These are phyloP conservation scores for Elongisporangium undulatum DNA, from an alignment of 352 stramenopile genomes.

Conservation along the genomic window DNA sequence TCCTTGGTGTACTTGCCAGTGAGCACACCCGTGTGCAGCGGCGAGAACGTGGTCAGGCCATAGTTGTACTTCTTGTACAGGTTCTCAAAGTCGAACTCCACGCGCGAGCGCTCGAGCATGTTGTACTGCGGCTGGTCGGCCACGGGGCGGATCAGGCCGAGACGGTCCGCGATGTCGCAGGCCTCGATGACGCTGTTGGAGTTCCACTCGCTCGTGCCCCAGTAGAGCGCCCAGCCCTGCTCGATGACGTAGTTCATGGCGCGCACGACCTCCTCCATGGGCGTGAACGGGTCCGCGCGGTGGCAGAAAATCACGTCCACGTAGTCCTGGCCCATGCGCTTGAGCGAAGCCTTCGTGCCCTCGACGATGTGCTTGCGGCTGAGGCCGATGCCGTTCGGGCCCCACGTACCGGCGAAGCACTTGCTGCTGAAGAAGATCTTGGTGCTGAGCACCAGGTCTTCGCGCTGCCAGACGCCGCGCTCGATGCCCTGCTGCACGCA, in stretches of 20 bases:
- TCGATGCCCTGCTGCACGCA: slow-evolving; percentile 48
- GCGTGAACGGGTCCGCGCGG: slow-evolving; percentile 47
- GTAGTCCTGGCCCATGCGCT: slow-evolving; percentile 49
- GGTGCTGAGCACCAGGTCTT: slow-evolving; percentile 63
- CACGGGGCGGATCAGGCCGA: slow-evolving; percentile 23
- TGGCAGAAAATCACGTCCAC: slow-evolving; percentile 73
- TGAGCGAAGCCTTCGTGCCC: slow-evolving; percentile 50
- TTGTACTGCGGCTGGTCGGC: slow-evolving; percentile 75
- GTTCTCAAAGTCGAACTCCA: slow-evolving; percentile 69
- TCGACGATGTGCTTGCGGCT: slow-evolving; percentile 58
- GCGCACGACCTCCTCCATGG: slow-evolving; percentile 69
- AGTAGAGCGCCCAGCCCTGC: slow-evolving; percentile 60
- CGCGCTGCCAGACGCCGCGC: slow-evolving; percentile 31
- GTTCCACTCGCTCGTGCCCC: slow-evolving; percentile 77
- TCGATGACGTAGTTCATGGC: slow-evolving; percentile 72
- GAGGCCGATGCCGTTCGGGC: slow-evolving; percentile 28
- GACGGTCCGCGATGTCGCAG: slow-evolving; percentile 29
- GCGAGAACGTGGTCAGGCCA: slow-evolving; percentile 69
- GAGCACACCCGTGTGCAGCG: slow-evolving; percentile 59
- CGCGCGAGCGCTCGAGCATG: slow-evolving; percentile 64
- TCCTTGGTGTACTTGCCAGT: slow-evolving; percentile 82
- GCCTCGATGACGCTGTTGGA: slow-evolving; percentile 66
- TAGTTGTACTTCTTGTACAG: slow-evolving; percentile 76
- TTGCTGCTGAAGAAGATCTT: slow-evolving; percentile 62
- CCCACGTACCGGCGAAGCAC: slow-evolving; percentile 2